These are phyloP conservation scores for Aspergillus heteromorphus DNA, from an alignment of 495 filamentous ascomycete genomes.

Conservation along the genomic window DNA sequence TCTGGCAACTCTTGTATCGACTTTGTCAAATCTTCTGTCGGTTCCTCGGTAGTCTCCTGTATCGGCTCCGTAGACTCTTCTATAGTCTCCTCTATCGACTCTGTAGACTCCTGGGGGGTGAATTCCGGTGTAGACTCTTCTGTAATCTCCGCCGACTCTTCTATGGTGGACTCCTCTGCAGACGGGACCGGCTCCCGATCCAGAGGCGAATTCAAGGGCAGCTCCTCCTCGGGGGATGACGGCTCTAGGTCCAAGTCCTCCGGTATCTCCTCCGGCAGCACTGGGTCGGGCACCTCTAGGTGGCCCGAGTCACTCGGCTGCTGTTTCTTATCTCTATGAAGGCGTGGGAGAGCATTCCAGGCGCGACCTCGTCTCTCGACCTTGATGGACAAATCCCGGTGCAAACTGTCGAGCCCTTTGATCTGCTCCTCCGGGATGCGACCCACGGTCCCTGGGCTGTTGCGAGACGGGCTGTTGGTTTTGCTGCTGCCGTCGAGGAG, in stretches of 20 bases:
- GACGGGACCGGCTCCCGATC: not conserved
- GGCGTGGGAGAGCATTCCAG: conserved; percentile 47
- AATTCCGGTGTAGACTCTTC: conserved; percentile 1
- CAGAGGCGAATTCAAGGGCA: not conserved
- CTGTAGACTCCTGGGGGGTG: not conserved
- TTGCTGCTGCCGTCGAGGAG: conserved; percentile 57
- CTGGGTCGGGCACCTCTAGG: conserved; percentile 12
- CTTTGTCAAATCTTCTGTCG: not conserved
- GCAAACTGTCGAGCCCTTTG: conserved; percentile 58
- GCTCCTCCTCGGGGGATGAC: conserved; percentile 1
- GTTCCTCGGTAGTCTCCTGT: not conserved
- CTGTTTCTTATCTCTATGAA: conserved; percentile 9
- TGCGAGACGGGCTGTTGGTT: conserved; percentile 32
- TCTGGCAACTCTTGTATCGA: not conserved
- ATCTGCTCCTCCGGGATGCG: conserved; percentile 71
- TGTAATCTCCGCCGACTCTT: not conserved
- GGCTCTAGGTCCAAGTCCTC: not conserved
- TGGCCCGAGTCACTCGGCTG: conserved; percentile 20
- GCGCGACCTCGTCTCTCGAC: conserved; percentile 57
- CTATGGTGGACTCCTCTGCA: not conserved
- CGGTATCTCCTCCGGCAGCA: not conserved
- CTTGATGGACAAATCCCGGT: conserved; percentile 51
- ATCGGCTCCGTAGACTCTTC: not conserved
- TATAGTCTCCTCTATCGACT: too few species aligned
- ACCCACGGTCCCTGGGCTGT: conserved; percentile 50